These are phyloP conservation scores for Solanum sitiens DNA, from an alignment of 257 asterid species.

Conservation along the genomic window DNA sequence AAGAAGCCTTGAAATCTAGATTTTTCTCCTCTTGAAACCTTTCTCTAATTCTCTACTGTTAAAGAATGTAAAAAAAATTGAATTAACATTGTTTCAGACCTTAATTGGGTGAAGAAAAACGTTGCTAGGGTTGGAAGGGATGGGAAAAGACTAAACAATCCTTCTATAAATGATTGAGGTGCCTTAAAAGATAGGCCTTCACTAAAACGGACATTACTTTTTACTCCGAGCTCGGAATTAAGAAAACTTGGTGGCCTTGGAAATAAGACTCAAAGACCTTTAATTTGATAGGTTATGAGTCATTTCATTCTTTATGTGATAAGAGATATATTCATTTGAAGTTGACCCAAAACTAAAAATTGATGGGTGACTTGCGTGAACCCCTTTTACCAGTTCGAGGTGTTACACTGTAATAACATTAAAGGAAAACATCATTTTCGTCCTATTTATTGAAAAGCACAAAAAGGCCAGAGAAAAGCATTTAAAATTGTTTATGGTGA, in stretches of 20 bases:
- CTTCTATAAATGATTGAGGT: background rate
- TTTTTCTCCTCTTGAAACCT: background rate
- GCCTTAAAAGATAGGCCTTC: background rate
- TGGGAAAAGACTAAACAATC: background rate
- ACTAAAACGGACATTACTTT: no score
- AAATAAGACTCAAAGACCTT: background rate
- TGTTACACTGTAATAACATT: background rate
- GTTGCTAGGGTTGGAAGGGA: background rate
- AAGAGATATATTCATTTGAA: background rate
- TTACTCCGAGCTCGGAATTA: background rate
- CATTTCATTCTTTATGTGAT: background rate
- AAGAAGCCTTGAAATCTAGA: background rate
- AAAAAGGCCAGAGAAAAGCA: background rate
- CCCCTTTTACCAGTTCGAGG: background rate
- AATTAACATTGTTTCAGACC: background rate
- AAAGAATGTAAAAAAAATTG: background rate
- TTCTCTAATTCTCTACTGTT: background rate
- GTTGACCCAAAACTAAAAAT: background rate
- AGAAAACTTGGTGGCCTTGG: background rate
- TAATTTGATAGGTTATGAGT: background rate
- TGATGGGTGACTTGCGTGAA: background rate
- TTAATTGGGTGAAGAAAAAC: background rate
- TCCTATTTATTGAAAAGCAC: background rate
- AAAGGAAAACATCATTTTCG: background rate
- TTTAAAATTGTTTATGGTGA: background rate